Base-by-base conservation (phyloP, 345 rosid genomes). In the Eutrema japonicum region DNA sequence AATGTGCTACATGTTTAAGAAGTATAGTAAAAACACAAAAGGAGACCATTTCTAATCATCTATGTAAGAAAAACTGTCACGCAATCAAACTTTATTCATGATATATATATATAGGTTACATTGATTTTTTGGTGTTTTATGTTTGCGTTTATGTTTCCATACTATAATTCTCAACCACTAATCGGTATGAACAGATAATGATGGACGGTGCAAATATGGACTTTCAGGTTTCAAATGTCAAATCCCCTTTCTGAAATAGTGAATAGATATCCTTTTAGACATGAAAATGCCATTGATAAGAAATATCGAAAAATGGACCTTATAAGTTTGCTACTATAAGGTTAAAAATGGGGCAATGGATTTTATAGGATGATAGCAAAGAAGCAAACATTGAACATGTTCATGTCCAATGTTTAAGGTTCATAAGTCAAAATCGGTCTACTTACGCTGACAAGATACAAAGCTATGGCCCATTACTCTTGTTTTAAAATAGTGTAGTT, bases 341-440 rank as follows among this genome's bases (percentile, higher is more conserved):
- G 29, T 58, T 59, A 32, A 47, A 57, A 29, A 29, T 50, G 5
- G 46, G 72, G 55, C 38, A 29, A 49, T 30, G 29, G 1, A 64
- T 33, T 43, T 64, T 14, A 52, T 60, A 49, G 32, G 38, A 73
- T 45, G 54, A 18, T 35, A 66, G 22, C 64, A 14, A 75, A 33
- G 38, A 54, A 68, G 8, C 40, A 49, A 61, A 75, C 78, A 74
- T 6, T 18, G 73, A 58, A 74, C 78, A 66, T 74, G 78, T 41
- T 66, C 63, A 52, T 61, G 79, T 61, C 69, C 42, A 36, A 52
- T 60, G 57, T 26, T 8, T 75, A 50, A 75, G 51, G 53, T 57
- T 66, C 41, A 12, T 10, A 42, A 67, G 78, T 74, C 78, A 67
- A 74, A 74, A 55, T 42, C 38, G 62, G 68, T 74, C 68, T 74